Conservation (phyloP, 1,284 basidiomycete genomes). For the Moesziomyces sp. region DNA sequence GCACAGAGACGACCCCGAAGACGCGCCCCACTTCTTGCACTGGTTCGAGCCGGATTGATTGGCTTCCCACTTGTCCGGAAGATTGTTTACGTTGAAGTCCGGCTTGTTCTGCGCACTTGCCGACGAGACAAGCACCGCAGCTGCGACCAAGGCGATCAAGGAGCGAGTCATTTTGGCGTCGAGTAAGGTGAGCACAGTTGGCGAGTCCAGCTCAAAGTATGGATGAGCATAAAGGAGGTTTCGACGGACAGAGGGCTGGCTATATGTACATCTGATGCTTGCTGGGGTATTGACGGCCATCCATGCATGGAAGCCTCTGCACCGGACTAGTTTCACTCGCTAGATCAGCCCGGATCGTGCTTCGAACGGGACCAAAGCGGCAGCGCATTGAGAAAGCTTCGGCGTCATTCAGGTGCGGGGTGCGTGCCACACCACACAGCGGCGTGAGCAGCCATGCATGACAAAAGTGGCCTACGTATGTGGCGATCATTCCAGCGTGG, state of each 20-base stretch:
- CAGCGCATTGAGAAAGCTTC: no score
- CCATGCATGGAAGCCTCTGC: neutral
- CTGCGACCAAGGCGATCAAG: conserved; percentile 12
- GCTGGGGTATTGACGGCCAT: no score
- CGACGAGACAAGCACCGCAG: conserved; percentile 9
- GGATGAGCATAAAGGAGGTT: no score
- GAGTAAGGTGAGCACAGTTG: neutral
- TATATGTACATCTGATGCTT: neutral
- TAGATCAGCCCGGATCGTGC: no score
- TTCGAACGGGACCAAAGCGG: no score
- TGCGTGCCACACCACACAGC: no score
- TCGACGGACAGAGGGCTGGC: neutral
- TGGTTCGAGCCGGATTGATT: conserved; percentile 60
- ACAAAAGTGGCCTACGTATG: neutral
- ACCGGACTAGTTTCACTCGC: no score
- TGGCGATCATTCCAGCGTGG: conserved; percentile 2
- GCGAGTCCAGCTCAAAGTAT: neutral
- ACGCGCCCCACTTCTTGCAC: conserved; percentile 56
- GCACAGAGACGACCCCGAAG: conserved; percentile 46
- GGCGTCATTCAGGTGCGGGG: no score
- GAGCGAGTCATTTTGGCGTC: conserved; percentile 13
- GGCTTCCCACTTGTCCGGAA: conserved; percentile 61
- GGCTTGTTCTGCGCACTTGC: conserved; percentile 40
- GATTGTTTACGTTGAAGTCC: conserved; percentile 44
- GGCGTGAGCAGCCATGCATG: no score